A percentile compares a stretch with the other conserved stretches of the same genome.
Evolutionary conservation across 192 early-diverging fungal species (phyloP).

Genomic region (Entomortierella parvispora): DNA sequence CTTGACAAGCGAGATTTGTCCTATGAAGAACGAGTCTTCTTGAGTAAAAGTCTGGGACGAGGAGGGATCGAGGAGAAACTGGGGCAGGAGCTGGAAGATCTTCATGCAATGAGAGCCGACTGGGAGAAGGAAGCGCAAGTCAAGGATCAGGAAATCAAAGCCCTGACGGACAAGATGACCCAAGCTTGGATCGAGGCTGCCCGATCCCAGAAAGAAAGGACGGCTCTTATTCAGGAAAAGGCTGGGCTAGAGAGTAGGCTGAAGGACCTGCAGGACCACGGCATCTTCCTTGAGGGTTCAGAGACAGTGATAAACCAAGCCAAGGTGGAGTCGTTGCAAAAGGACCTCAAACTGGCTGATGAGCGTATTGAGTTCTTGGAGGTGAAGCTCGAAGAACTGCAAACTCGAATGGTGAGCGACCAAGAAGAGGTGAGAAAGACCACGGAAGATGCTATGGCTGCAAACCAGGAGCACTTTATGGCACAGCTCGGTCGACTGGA

Average conservation of each 20-base stretch:
- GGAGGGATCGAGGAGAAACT: slow-evolving; percentile 39
- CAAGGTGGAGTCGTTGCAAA: slow-evolving; percentile 40
- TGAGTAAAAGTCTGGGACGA: slow-evolving; percentile 47
- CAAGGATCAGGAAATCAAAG: slow-evolving; percentile 50
- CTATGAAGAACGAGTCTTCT: slow-evolving; percentile 43
- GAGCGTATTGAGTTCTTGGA: slow-evolving; percentile 32
- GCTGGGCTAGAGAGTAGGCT: slow-evolving; percentile 13
- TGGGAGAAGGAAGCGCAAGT: slow-evolving; percentile 44
- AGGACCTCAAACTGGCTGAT: slow-evolving; percentile 41
- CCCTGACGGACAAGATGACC: slow-evolving; percentile 51
- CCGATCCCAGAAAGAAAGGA: slow-evolving; percentile 31
- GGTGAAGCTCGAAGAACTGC: slow-evolving; percentile 45
- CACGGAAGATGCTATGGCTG: slow-evolving; percentile 7
- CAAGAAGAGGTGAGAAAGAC: slow-evolving; percentile 19
- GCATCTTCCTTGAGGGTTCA: not conserved
- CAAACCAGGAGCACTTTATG: slow-evolving; percentile 12
- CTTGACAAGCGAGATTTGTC: slow-evolving; percentile 45
- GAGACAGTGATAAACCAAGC: not conserved
- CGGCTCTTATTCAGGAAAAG: slow-evolving; percentile 36
- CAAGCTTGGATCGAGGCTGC: slow-evolving; percentile 44
- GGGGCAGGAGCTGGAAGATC: slow-evolving; percentile 45
- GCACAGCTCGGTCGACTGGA: slow-evolving; percentile 24
- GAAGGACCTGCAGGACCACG: slow-evolving; percentile 16
- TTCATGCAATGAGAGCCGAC: slow-evolving; percentile 35
- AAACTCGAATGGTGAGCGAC: slow-evolving; percentile 23